Evolutionary conservation across 345 rosid species (phyloP).

Genomic region (Aegle marmelos): DNA sequence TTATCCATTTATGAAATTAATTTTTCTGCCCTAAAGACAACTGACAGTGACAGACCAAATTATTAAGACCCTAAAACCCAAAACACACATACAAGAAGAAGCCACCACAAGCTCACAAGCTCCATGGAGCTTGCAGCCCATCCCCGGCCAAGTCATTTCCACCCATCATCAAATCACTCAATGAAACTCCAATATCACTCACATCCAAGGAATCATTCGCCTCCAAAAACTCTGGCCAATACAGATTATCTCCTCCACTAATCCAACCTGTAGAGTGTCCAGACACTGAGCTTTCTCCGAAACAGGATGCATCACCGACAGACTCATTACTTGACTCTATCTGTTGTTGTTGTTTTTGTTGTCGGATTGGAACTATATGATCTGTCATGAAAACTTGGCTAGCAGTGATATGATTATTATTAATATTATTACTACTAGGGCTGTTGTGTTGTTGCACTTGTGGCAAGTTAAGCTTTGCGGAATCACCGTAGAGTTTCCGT

Average conservation of each 20-base stretch:
- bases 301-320: neutral
- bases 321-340: neutral
- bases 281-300: neutral
- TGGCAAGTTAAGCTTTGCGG: constrained; percentile 49
- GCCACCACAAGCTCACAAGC: constrained; percentile 10
- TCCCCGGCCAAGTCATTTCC: constrained; percentile 20
- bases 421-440: too few relatives aligned
- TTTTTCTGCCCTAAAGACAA: neutral
- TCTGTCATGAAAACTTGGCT: neutral
- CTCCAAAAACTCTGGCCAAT: constrained; percentile 23
- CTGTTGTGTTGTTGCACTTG: constrained; percentile 20
- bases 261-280: neutral
- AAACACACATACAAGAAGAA: too few relatives aligned
- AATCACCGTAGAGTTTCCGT: constrained; percentile 42
- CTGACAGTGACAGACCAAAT: neutral
- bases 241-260: constrained; percentile 14
- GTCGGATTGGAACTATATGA: neutral
- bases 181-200: neutral
- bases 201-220: constrained; percentile 11
- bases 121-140: constrained; percentile 42
- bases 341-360: neutral
- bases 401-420: neutral
- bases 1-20: neutral
- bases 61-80: too few relatives aligned
- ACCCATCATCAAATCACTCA: neutral